Percentiles rank a stretch among this genome's conserved stretches.
phyloP scores from a whole-genome alignment of 192 early-diverging fungal species.

The Coemansia guatemalensis region DNA sequence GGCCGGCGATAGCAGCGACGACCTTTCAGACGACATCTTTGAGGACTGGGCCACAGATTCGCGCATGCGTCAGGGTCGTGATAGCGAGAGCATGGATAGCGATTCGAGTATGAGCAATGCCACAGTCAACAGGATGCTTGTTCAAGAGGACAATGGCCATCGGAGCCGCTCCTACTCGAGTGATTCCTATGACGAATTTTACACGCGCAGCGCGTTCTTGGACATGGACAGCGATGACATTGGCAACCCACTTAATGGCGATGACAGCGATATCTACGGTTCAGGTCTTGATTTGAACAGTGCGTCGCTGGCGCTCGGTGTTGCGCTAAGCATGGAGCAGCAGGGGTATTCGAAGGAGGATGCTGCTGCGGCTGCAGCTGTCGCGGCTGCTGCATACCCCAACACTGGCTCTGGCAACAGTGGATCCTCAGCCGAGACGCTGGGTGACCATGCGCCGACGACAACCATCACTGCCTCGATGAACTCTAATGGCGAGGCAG shows the following conservation, averaged over 20 bases:
- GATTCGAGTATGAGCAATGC: slow-evolving; percentile 37
- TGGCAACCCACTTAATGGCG: background rate
- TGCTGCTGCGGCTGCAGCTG: slow-evolving; percentile 31
- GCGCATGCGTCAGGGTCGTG: slow-evolving; percentile 24
- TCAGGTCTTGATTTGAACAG: slow-evolving; percentile 40
- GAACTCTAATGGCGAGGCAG: slow-evolving; percentile 52
- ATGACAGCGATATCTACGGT: slow-evolving; percentile 19
- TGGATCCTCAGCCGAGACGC: background rate
- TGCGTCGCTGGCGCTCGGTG: slow-evolving; percentile 50
- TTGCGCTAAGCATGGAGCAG: slow-evolving; percentile 55
- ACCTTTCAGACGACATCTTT: slow-evolving; percentile 38
- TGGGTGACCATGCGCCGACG: slow-evolving; percentile 19
- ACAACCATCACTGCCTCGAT: slow-evolving; percentile 52
- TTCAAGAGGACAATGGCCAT: slow-evolving; percentile 31
- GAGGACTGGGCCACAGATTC: slow-evolving; percentile 39
- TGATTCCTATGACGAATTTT: slow-evolving; percentile 50
- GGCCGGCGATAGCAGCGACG: slow-evolving; percentile 17
- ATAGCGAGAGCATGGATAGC: slow-evolving; percentile 17
- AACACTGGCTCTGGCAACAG: background rate
- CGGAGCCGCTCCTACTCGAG: slow-evolving; percentile 41
- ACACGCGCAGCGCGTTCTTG: slow-evolving; percentile 38
- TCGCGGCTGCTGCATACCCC: slow-evolving; percentile 43
- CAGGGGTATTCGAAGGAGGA: slow-evolving; percentile 54
- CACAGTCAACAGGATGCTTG: slow-evolving; percentile 30
- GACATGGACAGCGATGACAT: slow-evolving; percentile 25